phyloP scores from a whole-genome alignment of 2,329 filamentous ascomycete genomes.

The Aspergillus puulaauensis region DNA sequence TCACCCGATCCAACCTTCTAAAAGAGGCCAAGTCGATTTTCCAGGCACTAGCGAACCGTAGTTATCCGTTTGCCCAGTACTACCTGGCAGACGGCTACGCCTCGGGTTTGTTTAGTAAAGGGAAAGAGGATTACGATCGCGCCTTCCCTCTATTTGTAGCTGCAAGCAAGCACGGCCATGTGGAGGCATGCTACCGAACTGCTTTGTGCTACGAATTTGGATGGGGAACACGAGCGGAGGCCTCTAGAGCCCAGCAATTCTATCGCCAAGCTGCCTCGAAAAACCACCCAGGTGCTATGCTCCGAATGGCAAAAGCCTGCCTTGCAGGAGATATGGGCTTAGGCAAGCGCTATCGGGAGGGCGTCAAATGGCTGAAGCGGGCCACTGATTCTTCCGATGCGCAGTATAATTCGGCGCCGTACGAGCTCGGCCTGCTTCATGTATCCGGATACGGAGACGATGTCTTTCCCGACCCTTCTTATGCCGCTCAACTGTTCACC shows the following conservation, averaged over 20 bases:
- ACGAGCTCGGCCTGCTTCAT: constrained; percentile 83
- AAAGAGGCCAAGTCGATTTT: constrained; percentile 87
- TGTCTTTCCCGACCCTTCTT: constrained; percentile 84
- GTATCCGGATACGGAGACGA: constrained; percentile 93
- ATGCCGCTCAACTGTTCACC: constrained; percentile 91
- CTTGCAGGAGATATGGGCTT: constrained; percentile 83
- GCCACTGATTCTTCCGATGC: constrained; percentile 84
- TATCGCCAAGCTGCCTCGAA: constrained; percentile 88
- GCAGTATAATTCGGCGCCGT: constrained; percentile 92
- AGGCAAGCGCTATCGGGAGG: constrained; percentile 81
- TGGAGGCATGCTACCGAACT: constrained; percentile 90
- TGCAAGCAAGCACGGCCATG: constrained; percentile 94
- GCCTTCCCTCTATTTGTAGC: constrained; percentile 91
- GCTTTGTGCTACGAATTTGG: constrained; percentile 97
- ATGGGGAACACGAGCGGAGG: constrained; percentile 90
- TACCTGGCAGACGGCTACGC: constrained; percentile 94
- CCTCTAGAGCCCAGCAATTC: constrained; percentile 89
- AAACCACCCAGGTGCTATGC: constrained; percentile 92
- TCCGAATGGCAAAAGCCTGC: constrained; percentile 86
- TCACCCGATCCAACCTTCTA: constrained; percentile 66
- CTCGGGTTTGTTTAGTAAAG: constrained; percentile 92
- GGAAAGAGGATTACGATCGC: constrained; percentile 85
- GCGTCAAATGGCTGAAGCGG: constrained; percentile 93
- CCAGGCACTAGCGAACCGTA: constrained; percentile 78
- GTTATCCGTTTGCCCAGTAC: constrained; percentile 97